Conservation (phyloP, 2,329 filamentous ascomycete species). For the Xylogone sp. region DNA sequence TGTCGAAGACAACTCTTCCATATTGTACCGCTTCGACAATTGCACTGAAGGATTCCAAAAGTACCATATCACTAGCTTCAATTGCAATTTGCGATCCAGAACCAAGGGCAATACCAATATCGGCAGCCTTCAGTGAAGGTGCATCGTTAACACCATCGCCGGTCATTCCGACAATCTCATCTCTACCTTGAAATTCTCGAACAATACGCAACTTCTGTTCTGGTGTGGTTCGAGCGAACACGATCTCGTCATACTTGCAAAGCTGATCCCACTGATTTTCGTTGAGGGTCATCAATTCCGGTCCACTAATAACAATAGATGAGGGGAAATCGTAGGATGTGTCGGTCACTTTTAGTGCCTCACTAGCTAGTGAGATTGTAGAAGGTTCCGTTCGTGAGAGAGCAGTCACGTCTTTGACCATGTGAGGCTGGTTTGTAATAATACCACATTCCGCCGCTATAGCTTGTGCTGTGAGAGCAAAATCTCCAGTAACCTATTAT, state of each 20-base stretch:
- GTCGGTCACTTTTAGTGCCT: constrained; percentile 7
- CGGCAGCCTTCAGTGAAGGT: constrained; percentile 52
- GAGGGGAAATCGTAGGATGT: constrained; percentile 6
- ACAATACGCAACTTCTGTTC: constrained; percentile 80
- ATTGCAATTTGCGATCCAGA: constrained; percentile 58
- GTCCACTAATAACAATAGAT: constrained; percentile 61
- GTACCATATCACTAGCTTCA: constrained; percentile 58
- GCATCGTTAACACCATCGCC: constrained; percentile 43
- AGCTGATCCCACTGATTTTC: constrained; percentile 67
- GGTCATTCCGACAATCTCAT: constrained; percentile 52
- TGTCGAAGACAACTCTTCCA: constrained; percentile 73
- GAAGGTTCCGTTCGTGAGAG: constrained; percentile 18
- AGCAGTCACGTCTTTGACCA: constrained; percentile 50
- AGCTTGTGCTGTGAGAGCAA: constrained; percentile 68
- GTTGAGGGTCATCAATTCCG: constrained; percentile 62
- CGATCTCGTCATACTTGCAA: constrained; percentile 64
- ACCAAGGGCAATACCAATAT: constrained; percentile 56
- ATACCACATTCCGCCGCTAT: constrained; percentile 73
- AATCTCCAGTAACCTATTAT: constrained; percentile 66
- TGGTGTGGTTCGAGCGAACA: constrained; percentile 72
- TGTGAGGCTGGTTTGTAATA: constrained; percentile 46
- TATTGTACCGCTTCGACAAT: constrained; percentile 70
- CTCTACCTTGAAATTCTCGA: constrained; percentile 63
- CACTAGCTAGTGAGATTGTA: constrained; percentile 9
- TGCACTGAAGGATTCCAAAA: constrained; percentile 66